These are phyloP conservation scores for Arabidopsis arenosa DNA, from an alignment of 345 rosid species.

Conservation along the genomic window DNA sequence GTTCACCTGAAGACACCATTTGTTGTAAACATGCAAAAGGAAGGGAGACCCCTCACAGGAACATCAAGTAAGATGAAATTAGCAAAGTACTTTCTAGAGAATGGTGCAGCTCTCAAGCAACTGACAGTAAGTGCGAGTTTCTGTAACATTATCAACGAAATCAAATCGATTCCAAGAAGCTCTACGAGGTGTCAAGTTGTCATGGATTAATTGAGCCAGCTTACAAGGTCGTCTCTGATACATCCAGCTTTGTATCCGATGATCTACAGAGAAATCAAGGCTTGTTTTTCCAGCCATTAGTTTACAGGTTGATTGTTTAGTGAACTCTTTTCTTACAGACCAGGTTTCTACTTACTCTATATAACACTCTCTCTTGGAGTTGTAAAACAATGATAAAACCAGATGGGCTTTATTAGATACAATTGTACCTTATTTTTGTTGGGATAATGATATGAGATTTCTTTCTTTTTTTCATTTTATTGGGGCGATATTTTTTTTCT, in stretches of 20 bases:
- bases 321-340: too few species aligned
- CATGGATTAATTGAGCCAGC: conserved; percentile 25
- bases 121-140: conserved; percentile 31
- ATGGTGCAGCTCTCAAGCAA: conserved; percentile 32
- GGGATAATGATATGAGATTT: too few species aligned
- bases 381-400: too few species aligned
- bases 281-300: not conserved
- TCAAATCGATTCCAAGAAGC: conserved; percentile 29
- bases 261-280: not conserved
- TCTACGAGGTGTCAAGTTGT: conserved; percentile 36
- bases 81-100: conserved; percentile 33
- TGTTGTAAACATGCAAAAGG: not conserved
- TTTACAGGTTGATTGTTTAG: too few species aligned
- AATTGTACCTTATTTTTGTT: too few species aligned
- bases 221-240: conserved; percentile 1
- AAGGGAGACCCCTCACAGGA: conserved; percentile 20
- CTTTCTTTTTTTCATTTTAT: too few species aligned
- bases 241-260: not conserved
- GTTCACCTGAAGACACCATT: conserved; percentile 29
- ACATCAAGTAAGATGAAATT: conserved; percentile 33
- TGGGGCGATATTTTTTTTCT: too few species aligned
- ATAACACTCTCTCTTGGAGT: too few species aligned
- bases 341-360: too few species aligned
- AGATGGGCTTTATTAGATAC: too few species aligned
- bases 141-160: conserved; percentile 28